These are phyloP conservation scores for Myriosclerotinia duriaeana DNA, from an alignment of 2,329 filamentous ascomycete species.

Conservation along the genomic window DNA sequence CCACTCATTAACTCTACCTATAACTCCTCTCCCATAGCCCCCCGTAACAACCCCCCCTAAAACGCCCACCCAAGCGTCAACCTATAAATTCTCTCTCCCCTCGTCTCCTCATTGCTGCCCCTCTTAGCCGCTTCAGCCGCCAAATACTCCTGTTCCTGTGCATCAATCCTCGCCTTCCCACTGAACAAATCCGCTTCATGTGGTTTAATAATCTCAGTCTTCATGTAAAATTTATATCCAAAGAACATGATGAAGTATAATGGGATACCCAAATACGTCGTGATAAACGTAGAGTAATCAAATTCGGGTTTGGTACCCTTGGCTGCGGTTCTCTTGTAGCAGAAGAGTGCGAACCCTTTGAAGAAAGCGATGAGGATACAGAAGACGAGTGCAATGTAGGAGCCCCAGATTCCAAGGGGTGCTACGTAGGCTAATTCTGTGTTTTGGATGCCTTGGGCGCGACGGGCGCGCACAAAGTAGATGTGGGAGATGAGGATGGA, in stretches of 20 bases:
- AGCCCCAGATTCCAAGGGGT: conserved; percentile 71
- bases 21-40: no score
- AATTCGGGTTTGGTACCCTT: conserved; percentile 54
- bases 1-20: neutral
- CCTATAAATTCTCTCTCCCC: conserved; percentile 25
- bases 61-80: conserved; percentile 27
- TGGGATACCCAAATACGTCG: conserved; percentile 62
- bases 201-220: conserved; percentile 48
- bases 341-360: conserved; percentile 78
- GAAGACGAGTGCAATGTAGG: conserved; percentile 65
- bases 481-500: conserved; percentile 63
- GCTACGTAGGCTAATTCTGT: conserved; percentile 63
- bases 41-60: neutral
- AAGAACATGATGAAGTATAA: conserved; percentile 60
- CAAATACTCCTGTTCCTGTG: conserved; percentile 51
- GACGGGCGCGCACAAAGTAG: conserved; percentile 62
- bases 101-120: conserved; percentile 25
- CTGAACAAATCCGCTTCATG: conserved; percentile 55
- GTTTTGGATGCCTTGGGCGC: conserved; percentile 59
- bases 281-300: conserved; percentile 65
- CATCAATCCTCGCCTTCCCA: conserved; percentile 60
- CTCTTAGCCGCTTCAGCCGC: conserved; percentile 31
- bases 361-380: conserved; percentile 74
- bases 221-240: conserved; percentile 52
- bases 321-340: conserved; percentile 23